phyloP scores from a whole-genome alignment of 805 yeast species.

The Cyberlindnera meyerae region DNA sequence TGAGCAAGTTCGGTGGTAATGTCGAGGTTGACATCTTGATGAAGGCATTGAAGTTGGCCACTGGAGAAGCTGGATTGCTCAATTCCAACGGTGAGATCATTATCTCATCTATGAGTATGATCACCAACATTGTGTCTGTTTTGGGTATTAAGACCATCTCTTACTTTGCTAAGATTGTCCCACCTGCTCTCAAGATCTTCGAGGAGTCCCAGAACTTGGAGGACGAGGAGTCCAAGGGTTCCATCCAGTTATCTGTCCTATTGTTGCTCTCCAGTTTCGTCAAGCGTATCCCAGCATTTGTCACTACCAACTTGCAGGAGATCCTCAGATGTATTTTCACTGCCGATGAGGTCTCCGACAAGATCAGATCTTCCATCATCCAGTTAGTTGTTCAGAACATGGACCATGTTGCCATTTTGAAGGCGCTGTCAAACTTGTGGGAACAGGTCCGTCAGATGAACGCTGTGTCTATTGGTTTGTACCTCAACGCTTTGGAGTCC shows the following conservation, averaged over 20 bases:
- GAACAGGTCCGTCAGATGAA: constrained; percentile 31
- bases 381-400: constrained; percentile 59
- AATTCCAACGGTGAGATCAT: constrained; percentile 54
- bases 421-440: constrained; percentile 64
- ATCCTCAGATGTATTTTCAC: constrained; percentile 54
- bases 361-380: constrained; percentile 58
- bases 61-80: constrained; percentile 50
- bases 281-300: constrained; percentile 81
- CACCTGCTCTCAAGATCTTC: constrained; percentile 64
- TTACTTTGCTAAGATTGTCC: constrained; percentile 77
- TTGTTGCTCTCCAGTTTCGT: constrained; percentile 69
- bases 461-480: constrained; percentile 59
- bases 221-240: constrained; percentile 27
- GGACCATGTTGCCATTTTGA: constrained; percentile 59
- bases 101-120: constrained; percentile 68
- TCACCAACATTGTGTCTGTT: constrained; percentile 63
- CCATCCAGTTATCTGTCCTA: constrained; percentile 63
- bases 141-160: constrained; percentile 87
- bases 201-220: constrained; percentile 26
- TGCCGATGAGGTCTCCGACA: constrained; percentile 53
- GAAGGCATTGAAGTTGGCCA: constrained; percentile 44
- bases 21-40: constrained; percentile 44
- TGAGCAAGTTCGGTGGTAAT: constrained; percentile 55
- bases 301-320: constrained; percentile 61
- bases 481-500: constrained; percentile 59